Conservation (phyloP, 2,329 filamentous ascomycete species). For the Sporothrix schenckii region DNA sequence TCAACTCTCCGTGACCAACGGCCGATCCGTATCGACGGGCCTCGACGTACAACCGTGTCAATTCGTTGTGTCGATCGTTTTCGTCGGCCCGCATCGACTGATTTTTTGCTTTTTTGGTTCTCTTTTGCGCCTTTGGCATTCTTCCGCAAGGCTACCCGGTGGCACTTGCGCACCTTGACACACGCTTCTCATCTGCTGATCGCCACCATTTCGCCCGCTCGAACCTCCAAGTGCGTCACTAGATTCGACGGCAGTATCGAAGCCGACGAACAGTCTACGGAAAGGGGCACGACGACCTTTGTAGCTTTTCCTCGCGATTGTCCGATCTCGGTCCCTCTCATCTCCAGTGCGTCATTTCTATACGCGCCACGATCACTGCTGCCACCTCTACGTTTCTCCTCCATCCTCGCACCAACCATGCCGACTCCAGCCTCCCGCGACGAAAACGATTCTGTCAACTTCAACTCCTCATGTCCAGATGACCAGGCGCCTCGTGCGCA, state of each 20-base stretch:
- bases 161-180: constrained; percentile 4
- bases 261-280: background rate
- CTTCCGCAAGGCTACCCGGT: background rate
- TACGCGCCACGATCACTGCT: background rate
- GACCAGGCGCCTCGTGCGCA: constrained; percentile 43
- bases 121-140: background rate
- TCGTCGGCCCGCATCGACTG: background rate
- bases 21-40: background rate
- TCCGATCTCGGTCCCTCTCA: background rate
- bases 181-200: background rate
- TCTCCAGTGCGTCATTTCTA: background rate
- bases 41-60: background rate
- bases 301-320: background rate
- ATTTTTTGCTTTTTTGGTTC: constrained; percentile 8
- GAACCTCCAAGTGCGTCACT: background rate
- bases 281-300: background rate
- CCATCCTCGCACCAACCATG: constrained; percentile 32
- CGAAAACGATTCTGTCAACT: constrained; percentile 39
- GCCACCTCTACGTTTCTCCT: no score
- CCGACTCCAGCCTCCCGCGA: constrained; percentile 37
- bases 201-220: background rate
- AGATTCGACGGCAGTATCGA: background rate
- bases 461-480: constrained; percentile 50
- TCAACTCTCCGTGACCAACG: background rate
- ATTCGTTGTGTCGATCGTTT: background rate